Conservation (phyloP, 1,139 yeast species). For the Blastobotrys capitulatus region DNA sequence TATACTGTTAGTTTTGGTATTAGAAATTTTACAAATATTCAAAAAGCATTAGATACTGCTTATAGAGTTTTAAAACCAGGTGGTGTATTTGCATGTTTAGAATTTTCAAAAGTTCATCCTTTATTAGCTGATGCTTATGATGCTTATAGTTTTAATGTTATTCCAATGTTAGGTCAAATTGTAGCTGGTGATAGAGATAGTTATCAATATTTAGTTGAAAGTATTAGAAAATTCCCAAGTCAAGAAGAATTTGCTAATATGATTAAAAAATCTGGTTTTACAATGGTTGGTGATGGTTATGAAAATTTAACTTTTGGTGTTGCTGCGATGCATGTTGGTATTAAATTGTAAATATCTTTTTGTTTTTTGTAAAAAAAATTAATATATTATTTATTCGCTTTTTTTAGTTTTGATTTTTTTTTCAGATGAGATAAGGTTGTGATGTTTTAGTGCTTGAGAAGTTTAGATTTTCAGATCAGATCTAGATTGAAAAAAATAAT, state of each 20-base stretch:
- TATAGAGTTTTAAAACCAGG: conserved; percentile 97
- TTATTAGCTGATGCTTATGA: conserved; percentile 70
- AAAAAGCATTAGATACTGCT: conserved; percentile 89
- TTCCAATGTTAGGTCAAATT: conserved; percentile 94
- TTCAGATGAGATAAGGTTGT: too few species aligned
- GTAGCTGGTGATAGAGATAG: conserved; percentile 93
- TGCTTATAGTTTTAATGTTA: conserved; percentile 78
- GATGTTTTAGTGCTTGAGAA: too few species aligned
- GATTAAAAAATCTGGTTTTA: conserved; percentile 95
- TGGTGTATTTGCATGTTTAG: conserved; percentile 95
- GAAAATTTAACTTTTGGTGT: conserved; percentile 95
- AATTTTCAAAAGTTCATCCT: conserved; percentile 86
- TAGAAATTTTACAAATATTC: conserved; percentile 91
- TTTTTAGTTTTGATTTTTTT: neutral
- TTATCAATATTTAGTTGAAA: conserved; percentile 91
- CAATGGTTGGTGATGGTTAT: conserved; percentile 77
- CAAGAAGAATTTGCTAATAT: conserved; percentile 86
- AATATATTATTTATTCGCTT: neutral
- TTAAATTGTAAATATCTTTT: conserved; percentile 49
- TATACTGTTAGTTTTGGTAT: conserved; percentile 97
- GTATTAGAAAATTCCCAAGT: conserved; percentile 83
- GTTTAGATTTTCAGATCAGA: too few species aligned
- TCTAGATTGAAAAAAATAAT: too few species aligned
- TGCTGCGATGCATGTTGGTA: conserved; percentile 94
- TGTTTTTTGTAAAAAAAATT: neutral